Base-by-base conservation (phyloP, 441 rosid species). In the Corymbia calophylla region DNA sequence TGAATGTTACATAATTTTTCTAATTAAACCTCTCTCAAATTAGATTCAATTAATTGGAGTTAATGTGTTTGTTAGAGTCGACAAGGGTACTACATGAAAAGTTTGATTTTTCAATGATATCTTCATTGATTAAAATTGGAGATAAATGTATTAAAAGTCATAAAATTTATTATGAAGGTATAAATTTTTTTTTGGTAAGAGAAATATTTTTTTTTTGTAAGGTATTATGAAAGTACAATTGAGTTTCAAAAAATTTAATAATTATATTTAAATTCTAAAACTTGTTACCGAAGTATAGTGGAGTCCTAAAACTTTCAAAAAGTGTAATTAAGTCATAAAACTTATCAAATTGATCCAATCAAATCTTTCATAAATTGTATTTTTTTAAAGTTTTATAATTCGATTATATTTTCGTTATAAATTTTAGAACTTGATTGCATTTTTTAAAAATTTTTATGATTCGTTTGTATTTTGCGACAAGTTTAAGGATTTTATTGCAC, bases 371-470 rank as follows among this genome's bases (percentile, higher is more conserved):
- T 58, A 58, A 29, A 25, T 58, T 58, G 64, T 9, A 58, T 1
- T 25, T 58, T 58, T 56, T 1, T 0, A 58, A 56, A 9, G 1
- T 4, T 0, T 25, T 25, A 58, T 25, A 6, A 4, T 23, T 58
- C 7, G 5, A 58, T 25, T 58, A 2, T 58, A 58, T 23, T 14
- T 23, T 23, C 11, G 4, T 11, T 3, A 58, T 1, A 0, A 58
- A 3, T 54, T 25, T 58, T 25, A 23, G 2, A 3, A 25, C 6
- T 58, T 25, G 14, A 25, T 58, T 25, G n/a, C 5, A 58, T 1
- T 25, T 58, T 58, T 56, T 0, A 0, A 58, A 56, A 9, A 9
- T 8, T 0, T 0, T 25, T 25, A 58, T 25, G 14, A 4, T n/a
- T 58, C 3, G 5, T 4, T 10, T 58, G 5, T 0, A 10, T 6